phyloP scores from a whole-genome alignment of 805 yeast species.

The Nakazawaea populi region DNA sequence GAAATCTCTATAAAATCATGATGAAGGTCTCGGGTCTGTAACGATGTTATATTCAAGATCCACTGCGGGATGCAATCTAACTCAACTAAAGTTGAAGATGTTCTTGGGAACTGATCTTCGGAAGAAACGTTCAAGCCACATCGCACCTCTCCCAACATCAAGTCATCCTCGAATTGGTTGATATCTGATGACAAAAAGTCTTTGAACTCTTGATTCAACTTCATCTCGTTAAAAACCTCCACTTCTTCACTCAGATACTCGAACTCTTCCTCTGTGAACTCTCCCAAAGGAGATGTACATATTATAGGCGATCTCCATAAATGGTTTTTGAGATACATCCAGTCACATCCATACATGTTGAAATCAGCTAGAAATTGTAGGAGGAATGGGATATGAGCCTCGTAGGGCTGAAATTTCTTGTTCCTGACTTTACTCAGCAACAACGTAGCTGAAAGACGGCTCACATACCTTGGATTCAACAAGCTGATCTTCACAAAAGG shows the following conservation, averaged over 20 bases:
- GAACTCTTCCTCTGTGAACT: conserved; percentile 13
- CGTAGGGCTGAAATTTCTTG: conserved; percentile 47
- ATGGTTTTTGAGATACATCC: conserved; percentile 47
- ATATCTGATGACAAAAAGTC: conserved; percentile 20
- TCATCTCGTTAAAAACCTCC: conserved; percentile 19
- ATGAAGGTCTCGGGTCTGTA: conserved; percentile 45
- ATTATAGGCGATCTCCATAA: conserved; percentile 55
- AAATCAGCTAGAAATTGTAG: conserved; percentile 80
- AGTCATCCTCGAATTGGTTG: conserved; percentile 9
- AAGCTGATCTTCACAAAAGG: conserved; percentile 64
- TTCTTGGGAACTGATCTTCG: conserved; percentile 34
- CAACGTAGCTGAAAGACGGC: conserved; percentile 45
- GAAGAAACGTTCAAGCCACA: conserved; percentile 25
- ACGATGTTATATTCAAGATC: conserved; percentile 48
- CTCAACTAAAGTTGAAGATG: conserved; percentile 63
- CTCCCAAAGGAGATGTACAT: conserved; percentile 14
- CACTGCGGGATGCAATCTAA: conserved; percentile 59
- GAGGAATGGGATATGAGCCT: conserved; percentile 72
- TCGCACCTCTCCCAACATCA: background rate
- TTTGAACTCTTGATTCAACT: conserved; percentile 26
- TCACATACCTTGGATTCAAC: conserved; percentile 52
- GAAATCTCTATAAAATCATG: conserved; percentile 35
- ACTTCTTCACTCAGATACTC: conserved; percentile 9
- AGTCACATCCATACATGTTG: conserved; percentile 79
- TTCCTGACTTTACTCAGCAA: conserved; percentile 32